A percentile compares a stretch with the other conserved stretches of the same genome.
Conservation (phyloP, 371 early-diverging fungal genomes). For the Batrachochytrium dendrobatidis region DNA sequence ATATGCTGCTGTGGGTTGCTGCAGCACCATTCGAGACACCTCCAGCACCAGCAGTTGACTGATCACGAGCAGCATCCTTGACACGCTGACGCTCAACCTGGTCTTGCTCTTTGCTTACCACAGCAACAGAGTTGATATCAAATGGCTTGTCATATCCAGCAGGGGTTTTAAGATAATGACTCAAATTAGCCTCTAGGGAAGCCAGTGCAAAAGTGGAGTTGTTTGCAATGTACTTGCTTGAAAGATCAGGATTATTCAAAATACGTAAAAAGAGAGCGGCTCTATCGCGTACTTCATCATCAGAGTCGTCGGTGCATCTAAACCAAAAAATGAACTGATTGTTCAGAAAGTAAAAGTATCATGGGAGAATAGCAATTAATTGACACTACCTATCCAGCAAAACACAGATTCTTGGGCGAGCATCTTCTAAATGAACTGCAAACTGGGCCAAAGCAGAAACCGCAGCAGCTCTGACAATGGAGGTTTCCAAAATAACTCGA, state of each 20-base stretch:
- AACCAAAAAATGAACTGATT: constrained; percentile 3
- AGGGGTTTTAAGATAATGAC: constrained; percentile 68
- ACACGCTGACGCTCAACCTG: constrained; percentile 36
- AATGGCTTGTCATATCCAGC: constrained; percentile 59
- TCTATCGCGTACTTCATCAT: constrained; percentile 97
- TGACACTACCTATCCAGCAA: constrained; percentile 71
- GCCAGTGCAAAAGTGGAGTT: constrained; percentile 81
- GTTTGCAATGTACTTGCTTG: constrained; percentile 31
- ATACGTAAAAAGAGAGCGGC: constrained; percentile 83
- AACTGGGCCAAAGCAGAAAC: constrained; percentile 92
- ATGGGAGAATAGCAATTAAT: too few relatives aligned
- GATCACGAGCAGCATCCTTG: constrained; percentile 14
- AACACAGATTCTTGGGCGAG: constrained; percentile 69
- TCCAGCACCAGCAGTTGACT: constrained; percentile 12
- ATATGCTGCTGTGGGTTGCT: constrained; percentile 20
- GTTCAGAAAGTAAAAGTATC: neutral
- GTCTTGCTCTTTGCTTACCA: constrained; percentile 75
- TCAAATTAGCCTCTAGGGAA: constrained; percentile 78
- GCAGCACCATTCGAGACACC: constrained; percentile 22
- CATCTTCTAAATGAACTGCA: constrained; percentile 73
- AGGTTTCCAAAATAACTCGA: constrained; percentile 93
- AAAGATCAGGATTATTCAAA: constrained; percentile 53
- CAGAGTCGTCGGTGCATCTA: constrained; percentile 92
- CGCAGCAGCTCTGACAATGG: constrained; percentile 96
- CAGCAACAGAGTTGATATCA: constrained; percentile 70